These are phyloP conservation scores for Bonia amplexicaulis DNA, from an alignment of 176 grass and related monocot species.

Conservation along the genomic window DNA sequence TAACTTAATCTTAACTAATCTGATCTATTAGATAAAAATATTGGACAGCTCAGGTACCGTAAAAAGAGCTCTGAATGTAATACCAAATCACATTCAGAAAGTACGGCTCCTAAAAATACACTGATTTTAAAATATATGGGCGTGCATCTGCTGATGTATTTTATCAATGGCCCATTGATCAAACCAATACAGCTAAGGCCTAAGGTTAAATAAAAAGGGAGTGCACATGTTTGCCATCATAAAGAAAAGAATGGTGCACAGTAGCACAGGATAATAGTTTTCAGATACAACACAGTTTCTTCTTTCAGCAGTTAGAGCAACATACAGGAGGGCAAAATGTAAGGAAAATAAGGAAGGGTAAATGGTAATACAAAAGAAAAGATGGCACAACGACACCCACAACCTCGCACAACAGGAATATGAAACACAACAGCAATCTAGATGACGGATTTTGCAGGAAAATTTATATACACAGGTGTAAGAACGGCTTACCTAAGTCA, in stretches of 20 bases:
- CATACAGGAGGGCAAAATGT: background rate
- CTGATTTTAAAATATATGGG: background rate
- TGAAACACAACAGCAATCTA: slow-evolving; percentile 6
- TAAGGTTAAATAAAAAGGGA: background rate
- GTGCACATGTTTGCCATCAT: background rate
- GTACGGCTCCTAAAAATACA: slow-evolving; percentile 7
- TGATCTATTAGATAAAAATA: too few relatives aligned
- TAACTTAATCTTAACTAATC: too few relatives aligned
- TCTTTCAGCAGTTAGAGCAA: slow-evolving; percentile 3
- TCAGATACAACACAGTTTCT: background rate
- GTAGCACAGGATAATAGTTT: background rate
- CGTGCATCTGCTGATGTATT: background rate
- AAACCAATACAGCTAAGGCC: background rate
- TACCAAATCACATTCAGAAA: background rate
- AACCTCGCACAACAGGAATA: slow-evolving; percentile 6
- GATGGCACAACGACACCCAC: slow-evolving; percentile 7
- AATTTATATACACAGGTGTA: slow-evolving; percentile 32
- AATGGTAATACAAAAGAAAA: background rate
- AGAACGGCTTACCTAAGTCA: background rate
- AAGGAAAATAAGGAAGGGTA: background rate
- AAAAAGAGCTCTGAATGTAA: background rate
- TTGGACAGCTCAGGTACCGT: too few relatives aligned
- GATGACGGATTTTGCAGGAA: background rate
- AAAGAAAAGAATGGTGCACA: background rate
- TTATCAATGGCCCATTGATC: background rate